A percentile compares a stretch with the other conserved stretches of the same genome.
Conservation (phyloP, 305 asterid genomes). For the Fraxinus platypoda region DNA sequence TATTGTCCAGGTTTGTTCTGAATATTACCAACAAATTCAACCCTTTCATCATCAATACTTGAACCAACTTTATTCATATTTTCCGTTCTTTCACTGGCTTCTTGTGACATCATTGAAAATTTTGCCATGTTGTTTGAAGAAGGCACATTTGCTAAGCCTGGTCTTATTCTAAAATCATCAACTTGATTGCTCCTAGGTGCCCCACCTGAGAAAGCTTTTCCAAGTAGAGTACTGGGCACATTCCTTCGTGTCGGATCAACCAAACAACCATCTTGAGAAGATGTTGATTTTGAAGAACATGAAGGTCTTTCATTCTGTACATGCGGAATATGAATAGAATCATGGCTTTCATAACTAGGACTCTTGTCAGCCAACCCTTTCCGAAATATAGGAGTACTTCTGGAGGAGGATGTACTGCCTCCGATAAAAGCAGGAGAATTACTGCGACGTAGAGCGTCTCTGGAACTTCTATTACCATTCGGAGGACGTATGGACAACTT, state of each 20-base stretch:
- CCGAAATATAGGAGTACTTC: conserved; percentile 28
- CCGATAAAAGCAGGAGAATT: conserved; percentile 22
- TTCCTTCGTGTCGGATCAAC: conserved; percentile 31
- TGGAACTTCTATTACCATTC: conserved; percentile 23
- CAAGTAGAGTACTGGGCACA: conserved; percentile 22
- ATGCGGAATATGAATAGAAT: conserved; percentile 30
- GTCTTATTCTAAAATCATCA: conserved; percentile 19
- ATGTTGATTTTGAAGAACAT: conserved; percentile 17
- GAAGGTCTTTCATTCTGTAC: conserved; percentile 26
- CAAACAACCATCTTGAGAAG: conserved; percentile 24
- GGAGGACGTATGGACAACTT: conserved; percentile 29
- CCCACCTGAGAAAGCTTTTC: conserved; percentile 25
- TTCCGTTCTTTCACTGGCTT: conserved; percentile 32
- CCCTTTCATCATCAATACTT: conserved; percentile 22
- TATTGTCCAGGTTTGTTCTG: conserved; percentile 31
- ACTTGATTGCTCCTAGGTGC: conserved; percentile 22
- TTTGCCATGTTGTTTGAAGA: conserved; percentile 15
- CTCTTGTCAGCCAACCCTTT: conserved; percentile 33
- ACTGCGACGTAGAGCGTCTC: conserved; percentile 23
- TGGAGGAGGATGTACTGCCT: conserved; percentile 33
- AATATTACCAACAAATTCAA: conserved; percentile 24
- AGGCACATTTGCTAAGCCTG: conserved; percentile 32
- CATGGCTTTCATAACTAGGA: conserved; percentile 27
- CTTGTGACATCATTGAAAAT: conserved; percentile 18
- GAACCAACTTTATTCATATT: conserved; percentile 26